Conservation (phyloP, 1,284 basidiomycete species). For the Trametes pubescens region DNA sequence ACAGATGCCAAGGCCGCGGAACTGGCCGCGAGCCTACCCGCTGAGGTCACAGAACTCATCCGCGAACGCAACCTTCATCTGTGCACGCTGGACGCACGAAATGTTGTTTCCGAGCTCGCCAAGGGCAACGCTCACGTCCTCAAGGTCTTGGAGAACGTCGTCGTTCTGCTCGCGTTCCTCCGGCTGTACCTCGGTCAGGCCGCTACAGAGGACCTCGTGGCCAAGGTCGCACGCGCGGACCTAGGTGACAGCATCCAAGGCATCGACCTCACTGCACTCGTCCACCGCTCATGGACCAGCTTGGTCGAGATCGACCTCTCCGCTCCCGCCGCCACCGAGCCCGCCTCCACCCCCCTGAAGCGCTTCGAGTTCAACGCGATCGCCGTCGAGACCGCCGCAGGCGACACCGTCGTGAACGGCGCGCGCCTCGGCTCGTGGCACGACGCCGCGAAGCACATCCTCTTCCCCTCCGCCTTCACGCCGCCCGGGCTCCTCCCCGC, state of each 20-base stretch:
- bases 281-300: slow-evolving; percentile 62
- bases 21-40: slow-evolving; percentile 60
- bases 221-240: slow-evolving; percentile 55
- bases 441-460: slow-evolving; percentile 87
- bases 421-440: slow-evolving; percentile 81
- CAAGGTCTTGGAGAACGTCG: slow-evolving; percentile 57
- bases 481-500: slow-evolving; percentile 50
- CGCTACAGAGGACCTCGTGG: slow-evolving; percentile 61
- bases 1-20: slow-evolving; percentile 72
- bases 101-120: slow-evolving; percentile 37
- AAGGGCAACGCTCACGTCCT: slow-evolving; percentile 42
- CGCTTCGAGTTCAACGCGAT: slow-evolving; percentile 77
- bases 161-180: slow-evolving; percentile 72
- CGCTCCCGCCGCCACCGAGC: slow-evolving; percentile 35
- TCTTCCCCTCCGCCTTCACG: slow-evolving; percentile 88
- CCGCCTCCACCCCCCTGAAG: slow-evolving; percentile 51
- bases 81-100: slow-evolving; percentile 64
- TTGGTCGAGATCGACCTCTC: slow-evolving; percentile 61
- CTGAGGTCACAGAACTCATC: slow-evolving; percentile 51
- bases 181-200: slow-evolving; percentile 73
- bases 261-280: slow-evolving; percentile 56
- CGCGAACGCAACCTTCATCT: slow-evolving; percentile 60
- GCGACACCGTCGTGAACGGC: slow-evolving; percentile 65
- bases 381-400: slow-evolving; percentile 61
- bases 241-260: slow-evolving; percentile 54